phyloP scores from a whole-genome alignment of 352 stramenopile genomes.

The Phytophthora citricola region DNA sequence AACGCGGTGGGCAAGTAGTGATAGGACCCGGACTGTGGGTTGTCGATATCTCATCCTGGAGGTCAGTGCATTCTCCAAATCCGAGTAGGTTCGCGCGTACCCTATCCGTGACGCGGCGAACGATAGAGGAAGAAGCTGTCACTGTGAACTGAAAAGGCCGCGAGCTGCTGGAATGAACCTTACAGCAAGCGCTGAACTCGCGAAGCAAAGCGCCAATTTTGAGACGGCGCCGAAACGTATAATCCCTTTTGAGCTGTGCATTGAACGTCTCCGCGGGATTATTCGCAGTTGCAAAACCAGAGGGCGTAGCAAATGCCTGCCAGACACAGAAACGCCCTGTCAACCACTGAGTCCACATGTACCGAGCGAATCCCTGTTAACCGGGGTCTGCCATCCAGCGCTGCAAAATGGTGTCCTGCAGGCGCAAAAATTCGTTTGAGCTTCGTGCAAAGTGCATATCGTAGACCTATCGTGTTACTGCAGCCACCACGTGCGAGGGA shows the following conservation, averaged over 20 bases:
- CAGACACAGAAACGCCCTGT: neutral
- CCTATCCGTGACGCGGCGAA: too few relatives aligned
- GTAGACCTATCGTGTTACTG: neutral
- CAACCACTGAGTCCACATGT: neutral
- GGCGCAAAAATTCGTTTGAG: neutral
- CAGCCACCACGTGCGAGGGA: neutral
- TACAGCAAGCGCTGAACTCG: neutral
- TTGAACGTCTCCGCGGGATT: neutral
- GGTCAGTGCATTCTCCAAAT: too few relatives aligned
- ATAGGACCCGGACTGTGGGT: too few relatives aligned
- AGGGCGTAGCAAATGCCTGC: neutral
- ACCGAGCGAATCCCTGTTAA: neutral
- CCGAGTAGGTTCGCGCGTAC: too few relatives aligned
- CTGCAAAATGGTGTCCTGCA: neutral
- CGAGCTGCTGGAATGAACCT: neutral
- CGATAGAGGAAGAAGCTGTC: too few relatives aligned
- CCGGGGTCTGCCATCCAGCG: neutral
- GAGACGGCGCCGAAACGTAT: neutral
- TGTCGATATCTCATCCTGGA: too few relatives aligned
- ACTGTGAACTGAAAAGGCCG: too few relatives aligned
- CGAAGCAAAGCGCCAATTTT: neutral
- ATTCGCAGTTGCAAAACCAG: slow-evolving; percentile 6
- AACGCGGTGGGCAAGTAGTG: too few relatives aligned
- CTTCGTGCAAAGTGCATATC: slow-evolving; percentile 16
- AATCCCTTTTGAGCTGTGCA: neutral